Percentiles rank a stretch among this genome's conserved stretches.
Conservation (phyloP, 2,329 filamentous ascomycete genomes). For the Aureobasidium sp. region DNA sequence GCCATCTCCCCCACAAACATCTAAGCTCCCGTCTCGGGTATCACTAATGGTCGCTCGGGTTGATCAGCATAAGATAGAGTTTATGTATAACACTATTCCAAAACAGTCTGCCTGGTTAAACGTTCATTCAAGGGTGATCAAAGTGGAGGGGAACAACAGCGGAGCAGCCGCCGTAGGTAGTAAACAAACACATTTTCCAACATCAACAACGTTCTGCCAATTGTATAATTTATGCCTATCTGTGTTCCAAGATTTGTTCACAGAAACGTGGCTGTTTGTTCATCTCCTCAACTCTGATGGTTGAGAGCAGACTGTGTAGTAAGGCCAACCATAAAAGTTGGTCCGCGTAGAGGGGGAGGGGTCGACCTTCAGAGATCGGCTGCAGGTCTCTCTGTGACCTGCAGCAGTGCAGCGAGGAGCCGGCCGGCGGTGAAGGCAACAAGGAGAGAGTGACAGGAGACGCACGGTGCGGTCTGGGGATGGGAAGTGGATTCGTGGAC, state of each 20-base stretch:
- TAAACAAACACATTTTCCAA: background rate
- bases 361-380: background rate
- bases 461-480: conserved; percentile 9
- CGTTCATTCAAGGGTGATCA: background rate
- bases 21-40: background rate
- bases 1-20: background rate
- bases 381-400: conserved; percentile 7
- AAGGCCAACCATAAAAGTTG: background rate
- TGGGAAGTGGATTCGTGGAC: conserved; percentile 8
- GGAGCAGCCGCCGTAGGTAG: background rate
- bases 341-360: background rate
- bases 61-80: conserved; percentile 11
- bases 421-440: conserved; percentile 7
- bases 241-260: background rate
- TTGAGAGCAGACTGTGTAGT: background rate
- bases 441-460: conserved; percentile 5
- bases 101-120: background rate
- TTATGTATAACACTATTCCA: background rate
- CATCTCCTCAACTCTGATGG: background rate
- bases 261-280: background rate
- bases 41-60: background rate
- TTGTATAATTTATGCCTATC: background rate
- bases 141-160: background rate
- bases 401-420: conserved; percentile 1
- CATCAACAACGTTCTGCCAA: background rate